Evolutionary conservation across 208 protist genomes (phyloP).

Genomic region (Leishmania lainsoni): DNA sequence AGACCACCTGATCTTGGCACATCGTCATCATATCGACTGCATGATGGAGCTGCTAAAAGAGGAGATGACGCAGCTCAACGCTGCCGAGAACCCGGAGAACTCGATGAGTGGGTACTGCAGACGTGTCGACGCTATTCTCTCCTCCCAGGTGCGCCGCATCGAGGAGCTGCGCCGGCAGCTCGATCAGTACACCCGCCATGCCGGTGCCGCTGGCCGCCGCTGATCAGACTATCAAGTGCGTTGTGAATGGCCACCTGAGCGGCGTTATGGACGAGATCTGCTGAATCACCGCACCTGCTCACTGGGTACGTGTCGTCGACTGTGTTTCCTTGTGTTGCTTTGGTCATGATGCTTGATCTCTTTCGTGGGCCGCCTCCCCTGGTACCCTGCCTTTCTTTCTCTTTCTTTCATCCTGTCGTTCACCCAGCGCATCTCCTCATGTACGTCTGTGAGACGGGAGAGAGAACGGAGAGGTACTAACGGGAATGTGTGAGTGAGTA

Average conservation of each 20-base stretch:
- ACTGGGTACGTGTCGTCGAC: not conserved
- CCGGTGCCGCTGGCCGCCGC: constrained; percentile 28
- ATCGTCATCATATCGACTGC: constrained; percentile 93
- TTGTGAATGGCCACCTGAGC: not conserved
- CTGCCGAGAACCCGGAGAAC: constrained; percentile 88
- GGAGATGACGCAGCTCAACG: constrained; percentile 93
- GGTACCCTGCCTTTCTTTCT: not conserved
- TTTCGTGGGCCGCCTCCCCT: constrained; percentile 7
- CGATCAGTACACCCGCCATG: constrained; percentile 60
- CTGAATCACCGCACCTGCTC: not conserved
- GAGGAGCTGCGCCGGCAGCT: constrained; percentile 82
- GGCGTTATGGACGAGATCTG: not conserved
- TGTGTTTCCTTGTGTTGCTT: constrained; percentile 2
- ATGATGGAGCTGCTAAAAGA: constrained; percentile 94
- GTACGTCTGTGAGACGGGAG: not conserved
- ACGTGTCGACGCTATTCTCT: constrained; percentile 84
- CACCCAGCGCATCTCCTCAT: not conserved
- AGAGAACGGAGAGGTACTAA: not conserved
- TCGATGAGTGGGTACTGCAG: constrained; percentile 88
- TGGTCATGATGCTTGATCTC: constrained; percentile 5
- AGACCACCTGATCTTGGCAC: constrained; percentile 88
- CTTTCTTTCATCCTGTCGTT: not conserved
- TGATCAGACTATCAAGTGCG: not conserved
- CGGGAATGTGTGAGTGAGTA: not conserved
- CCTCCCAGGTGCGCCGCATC: constrained; percentile 74